A percentile compares a stretch with the other conserved stretches of the same genome.
phyloP scores from a whole-genome alignment of 257 asterid species.

The Nicotiana sylvestris region DNA sequence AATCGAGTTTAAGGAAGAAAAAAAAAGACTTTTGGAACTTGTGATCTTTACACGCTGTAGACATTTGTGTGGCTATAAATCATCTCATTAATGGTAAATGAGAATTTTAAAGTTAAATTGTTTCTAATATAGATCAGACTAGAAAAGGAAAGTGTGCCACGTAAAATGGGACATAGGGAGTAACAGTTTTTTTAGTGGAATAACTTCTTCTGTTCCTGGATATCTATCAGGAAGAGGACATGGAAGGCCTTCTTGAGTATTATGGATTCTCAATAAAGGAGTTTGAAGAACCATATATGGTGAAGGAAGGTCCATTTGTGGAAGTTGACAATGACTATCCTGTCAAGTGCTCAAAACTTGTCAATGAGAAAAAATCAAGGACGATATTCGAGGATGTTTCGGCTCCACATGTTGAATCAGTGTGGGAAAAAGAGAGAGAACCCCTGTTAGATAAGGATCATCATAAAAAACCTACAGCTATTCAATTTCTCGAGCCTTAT shows the following conservation, averaged over 20 bases:
- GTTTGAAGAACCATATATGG: constrained; percentile 95
- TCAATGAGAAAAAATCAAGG: constrained; percentile 63
- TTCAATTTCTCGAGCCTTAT: constrained; percentile 25
- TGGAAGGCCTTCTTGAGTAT: constrained; percentile 68
- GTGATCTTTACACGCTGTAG: no score
- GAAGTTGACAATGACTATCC: constrained; percentile 76
- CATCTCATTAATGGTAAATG: no score
- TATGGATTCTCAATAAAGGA: constrained; percentile 78
- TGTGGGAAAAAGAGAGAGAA: constrained; percentile 24
- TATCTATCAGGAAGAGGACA: constrained; percentile 72
- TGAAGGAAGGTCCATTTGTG: constrained; percentile 72
- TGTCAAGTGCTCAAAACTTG: constrained; percentile 82
- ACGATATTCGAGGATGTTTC: constrained; percentile 57
- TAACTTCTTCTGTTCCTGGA: constrained; percentile 13
- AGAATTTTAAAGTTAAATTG: no score
- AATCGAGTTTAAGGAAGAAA: no score
- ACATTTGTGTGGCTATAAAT: no score
- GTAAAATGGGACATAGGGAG: no score
- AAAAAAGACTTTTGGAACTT: no score
- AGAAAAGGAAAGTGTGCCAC: no score
- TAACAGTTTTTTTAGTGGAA: constrained; percentile 10
- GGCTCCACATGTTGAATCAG: constrained; percentile 38
- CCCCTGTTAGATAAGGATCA: constrained; percentile 27
- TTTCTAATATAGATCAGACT: no score
- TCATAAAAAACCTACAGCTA: constrained; percentile 27